Evolutionary conservation across 768 basidiomycete genomes (phyloP), one percentile per base, ranked within the genome.

Genomic region (Rubroboletus satanas): DNA sequence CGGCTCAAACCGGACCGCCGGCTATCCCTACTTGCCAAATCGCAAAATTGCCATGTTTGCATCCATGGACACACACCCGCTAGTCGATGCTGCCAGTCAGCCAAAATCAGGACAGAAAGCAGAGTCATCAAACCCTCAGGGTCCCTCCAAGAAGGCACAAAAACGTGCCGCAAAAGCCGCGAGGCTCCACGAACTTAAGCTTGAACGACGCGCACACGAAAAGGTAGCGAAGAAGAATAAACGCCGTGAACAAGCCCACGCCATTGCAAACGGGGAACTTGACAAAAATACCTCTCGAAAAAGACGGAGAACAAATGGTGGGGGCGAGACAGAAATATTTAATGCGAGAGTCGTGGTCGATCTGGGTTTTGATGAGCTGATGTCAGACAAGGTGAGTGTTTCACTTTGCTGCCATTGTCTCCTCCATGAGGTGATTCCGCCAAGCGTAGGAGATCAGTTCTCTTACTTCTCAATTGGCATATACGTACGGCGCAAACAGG

Each of bases 341-440:
- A 78, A 81, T 7, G 90, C 88, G 21, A 79, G 78, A 55, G 79
- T 93, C 4, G 82, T 92, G 33, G 70, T 98, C 18, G 97, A 99
- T 74, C 77, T 98, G 17, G 92, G 86, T 9, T 98, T 97, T 69
- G 95, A 98, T 68, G 83, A 94, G 42, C 76, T 85, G 73, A 98
- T 98, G 96, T 84, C 77, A 54, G 93, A 96, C 58, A 92, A 94
- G 76, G 94, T 95, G 70, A 61, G 85, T 71, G 46, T 55, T 46
- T 62, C 59, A 45, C 44, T 57, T 56, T 49, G 28, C n/a, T 36
- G 28, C n/a, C 33, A 55, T 53, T 53, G 58, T 49, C 47, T 53
- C 37, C 32, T 50, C 45, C 55, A 42, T 26, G 48, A 52, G 42
- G 58, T 62, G 47, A 62, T 50, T 33, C 39, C 45, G 51, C 29